Evolutionary conservation across 1,284 basidiomycete genomes (phyloP), one percentile per base, ranked within the genome.

Genomic region (Puccinia triticina): DNA sequence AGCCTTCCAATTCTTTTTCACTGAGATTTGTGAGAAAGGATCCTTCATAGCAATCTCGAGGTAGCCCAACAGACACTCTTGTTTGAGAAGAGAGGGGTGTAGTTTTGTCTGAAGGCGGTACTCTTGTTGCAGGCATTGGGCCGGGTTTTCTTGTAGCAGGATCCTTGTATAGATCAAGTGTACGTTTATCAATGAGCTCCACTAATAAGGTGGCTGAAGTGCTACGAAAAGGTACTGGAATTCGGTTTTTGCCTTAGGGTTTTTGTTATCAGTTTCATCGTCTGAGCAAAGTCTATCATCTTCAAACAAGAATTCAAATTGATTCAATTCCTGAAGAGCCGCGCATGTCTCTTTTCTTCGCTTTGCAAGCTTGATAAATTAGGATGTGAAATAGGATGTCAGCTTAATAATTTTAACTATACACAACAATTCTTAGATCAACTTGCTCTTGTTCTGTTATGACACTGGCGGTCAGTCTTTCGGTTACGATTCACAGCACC

Each of bases 141-240:
- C 57, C 57, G 12, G 57, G 57, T 16, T 59, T 59, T 10, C 57
- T 59, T 59, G 57, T 59, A 11, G 26, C 26, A 7, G 57, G 26
- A 29, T 59, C 57, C 57, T 59, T 59, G 57, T 59, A 59, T 59
- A 59, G 57, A 59, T 59, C 57, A 7, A 29, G 11, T 59, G 57
- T 29, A 26, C 57, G 57, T 11, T 29, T 0, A 59, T 59, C 57
- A 29, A 29, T 59, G 8, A 29, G n/a, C 57, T 59, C 57, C 12
- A 59, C 57, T n/a, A 59, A 59, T 26, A 29, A 29, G n/a, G 57
- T 59, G 57, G 57, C 57, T 59, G 12, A 26, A 14, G n/a, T 26
- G 26, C 57, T 59, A 59, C 57, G 26, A 29, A 59, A 59, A 59
- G 57, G 57, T 26, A 59, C 23, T 29, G 26, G 26, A 59, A 59